Evolutionary conservation across 2,329 filamentous ascomycete species (phyloP).

Genomic region (Metarhizium robertsii): DNA sequence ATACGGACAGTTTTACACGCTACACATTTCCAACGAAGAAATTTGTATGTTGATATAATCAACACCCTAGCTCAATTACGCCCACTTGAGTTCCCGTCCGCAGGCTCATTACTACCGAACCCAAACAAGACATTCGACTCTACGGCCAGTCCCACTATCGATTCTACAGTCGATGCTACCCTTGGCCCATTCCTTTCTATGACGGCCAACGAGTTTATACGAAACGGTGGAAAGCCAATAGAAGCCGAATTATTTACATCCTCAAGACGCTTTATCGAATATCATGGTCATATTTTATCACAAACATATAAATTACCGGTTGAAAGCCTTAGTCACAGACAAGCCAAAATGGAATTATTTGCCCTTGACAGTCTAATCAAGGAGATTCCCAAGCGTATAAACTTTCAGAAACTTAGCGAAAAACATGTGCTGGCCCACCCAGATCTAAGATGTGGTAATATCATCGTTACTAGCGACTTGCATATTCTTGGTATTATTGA

Average conservation of each 20-base stretch:
- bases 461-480: conserved; percentile 14
- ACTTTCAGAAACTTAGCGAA: neutral
- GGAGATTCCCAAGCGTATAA: neutral
- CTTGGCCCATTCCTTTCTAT: conserved; percentile 11
- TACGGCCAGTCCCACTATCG: conserved; percentile 6
- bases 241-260: neutral
- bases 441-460: conserved; percentile 13
- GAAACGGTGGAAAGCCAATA: neutral
- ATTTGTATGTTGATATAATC: conserved; percentile 15
- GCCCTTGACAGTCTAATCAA: conserved; percentile 6
- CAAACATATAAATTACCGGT: conserved; percentile 7
- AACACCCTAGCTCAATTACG: conserved; percentile 16
- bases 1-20: conserved; percentile 7
- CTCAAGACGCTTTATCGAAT: conserved; percentile 4
- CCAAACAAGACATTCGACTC: conserved; percentile 4
- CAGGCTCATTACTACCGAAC: conserved; percentile 16
- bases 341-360: conserved; percentile 10
- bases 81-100: conserved; percentile 12
- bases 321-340: conserved; percentile 1
- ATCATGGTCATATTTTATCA: conserved; percentile 8
- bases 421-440: conserved; percentile 10
- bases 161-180: conserved; percentile 7
- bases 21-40: conserved; percentile 4
- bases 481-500: conserved; percentile 6
- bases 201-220: conserved; percentile 7